phyloP scores from a whole-genome alignment of 768 basidiomycete genomes.

The Sarcomyxa edulis region DNA sequence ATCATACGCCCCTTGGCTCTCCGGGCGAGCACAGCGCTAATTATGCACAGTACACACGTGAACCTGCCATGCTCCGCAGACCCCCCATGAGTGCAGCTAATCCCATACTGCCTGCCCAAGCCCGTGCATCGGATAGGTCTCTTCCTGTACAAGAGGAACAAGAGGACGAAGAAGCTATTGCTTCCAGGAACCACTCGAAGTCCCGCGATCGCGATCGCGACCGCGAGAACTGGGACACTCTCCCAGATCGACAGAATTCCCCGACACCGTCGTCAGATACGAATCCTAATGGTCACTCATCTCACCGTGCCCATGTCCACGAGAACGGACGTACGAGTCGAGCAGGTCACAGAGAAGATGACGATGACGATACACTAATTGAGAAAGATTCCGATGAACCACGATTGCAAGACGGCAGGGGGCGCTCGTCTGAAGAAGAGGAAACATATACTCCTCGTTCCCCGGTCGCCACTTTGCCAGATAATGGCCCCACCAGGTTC shows the following conservation, averaged over 20 bases:
- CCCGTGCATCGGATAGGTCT: slow-evolving; percentile 64
- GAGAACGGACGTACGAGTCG: slow-evolving; percentile 34
- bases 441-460: slow-evolving; percentile 66
- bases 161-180: slow-evolving; percentile 51
- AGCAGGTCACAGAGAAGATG: slow-evolving; percentile 32
- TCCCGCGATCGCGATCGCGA: slow-evolving; percentile 23
- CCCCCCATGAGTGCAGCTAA: background rate
- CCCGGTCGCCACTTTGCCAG: slow-evolving; percentile 56
- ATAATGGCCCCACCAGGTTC: slow-evolving; percentile 23
- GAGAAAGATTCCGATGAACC: slow-evolving; percentile 30
- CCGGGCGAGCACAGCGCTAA: slow-evolving; percentile 38
- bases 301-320: slow-evolving; percentile 23
- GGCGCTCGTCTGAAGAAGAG: slow-evolving; percentile 43
- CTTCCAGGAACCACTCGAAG: slow-evolving; percentile 28
- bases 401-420: slow-evolving; percentile 22
- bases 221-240: too few species aligned
- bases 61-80: slow-evolving; percentile 19
- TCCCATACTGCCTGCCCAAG: slow-evolving; percentile 12
- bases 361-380: slow-evolving; percentile 42
- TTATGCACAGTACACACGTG: slow-evolving; percentile 48
- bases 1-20: slow-evolving; percentile 41
- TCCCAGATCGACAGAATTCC: slow-evolving; percentile 31
- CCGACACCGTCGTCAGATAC: slow-evolving; percentile 53
- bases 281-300: slow-evolving; percentile 33
- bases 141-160: slow-evolving; percentile 74